phyloP scores from a whole-genome alignment of 2,329 filamentous ascomycete species.

The Alternaria sp. region DNA sequence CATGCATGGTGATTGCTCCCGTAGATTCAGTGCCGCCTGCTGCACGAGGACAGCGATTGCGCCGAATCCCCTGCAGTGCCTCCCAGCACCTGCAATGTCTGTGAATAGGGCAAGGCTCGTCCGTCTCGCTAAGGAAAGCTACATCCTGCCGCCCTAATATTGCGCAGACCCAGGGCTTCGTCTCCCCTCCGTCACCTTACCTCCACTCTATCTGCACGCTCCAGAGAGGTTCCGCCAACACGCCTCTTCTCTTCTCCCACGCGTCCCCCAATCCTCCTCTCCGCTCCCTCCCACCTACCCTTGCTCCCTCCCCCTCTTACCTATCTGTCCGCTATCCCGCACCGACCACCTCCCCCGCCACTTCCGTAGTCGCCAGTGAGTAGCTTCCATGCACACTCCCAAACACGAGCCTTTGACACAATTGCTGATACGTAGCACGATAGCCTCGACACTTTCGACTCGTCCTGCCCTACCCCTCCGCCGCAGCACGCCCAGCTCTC shows the following conservation, averaged over 20 bases:
- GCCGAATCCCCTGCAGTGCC: constrained; percentile 10
- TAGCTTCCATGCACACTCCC: constrained; percentile 22
- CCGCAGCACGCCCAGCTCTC: constrained; percentile 4
- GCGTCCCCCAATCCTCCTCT: constrained; percentile 22
- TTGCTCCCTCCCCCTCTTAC: constrained; percentile 10
- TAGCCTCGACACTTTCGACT: constrained; percentile 10
- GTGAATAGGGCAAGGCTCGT: constrained; percentile 36
- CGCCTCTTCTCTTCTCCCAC: constrained; percentile 29
- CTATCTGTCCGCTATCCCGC: constrained; percentile 29
- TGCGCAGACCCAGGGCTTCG: constrained; percentile 9
- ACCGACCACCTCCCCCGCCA: constrained; percentile 45
- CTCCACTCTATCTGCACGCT: constrained; percentile 18
- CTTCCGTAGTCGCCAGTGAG: constrained; percentile 41
- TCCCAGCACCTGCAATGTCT: constrained; percentile 21
- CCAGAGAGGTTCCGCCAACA: constrained; percentile 18
- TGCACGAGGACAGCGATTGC: constrained; percentile 13
- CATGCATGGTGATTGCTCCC: constrained; percentile 19
- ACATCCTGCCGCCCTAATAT: constrained; percentile 34
- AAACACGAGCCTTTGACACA: constrained; percentile 29
- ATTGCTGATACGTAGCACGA: constrained; percentile 28
- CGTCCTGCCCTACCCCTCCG: constrained; percentile 11
- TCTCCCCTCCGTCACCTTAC: constrained; percentile 30
- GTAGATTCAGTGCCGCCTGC: constrained; percentile 11
- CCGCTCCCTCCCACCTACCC: constrained; percentile 23
- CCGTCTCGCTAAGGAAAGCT: constrained; percentile 41